These are phyloP conservation scores for Solanum dulcamara DNA, from an alignment of 257 asterid species.

Conservation along the genomic window DNA sequence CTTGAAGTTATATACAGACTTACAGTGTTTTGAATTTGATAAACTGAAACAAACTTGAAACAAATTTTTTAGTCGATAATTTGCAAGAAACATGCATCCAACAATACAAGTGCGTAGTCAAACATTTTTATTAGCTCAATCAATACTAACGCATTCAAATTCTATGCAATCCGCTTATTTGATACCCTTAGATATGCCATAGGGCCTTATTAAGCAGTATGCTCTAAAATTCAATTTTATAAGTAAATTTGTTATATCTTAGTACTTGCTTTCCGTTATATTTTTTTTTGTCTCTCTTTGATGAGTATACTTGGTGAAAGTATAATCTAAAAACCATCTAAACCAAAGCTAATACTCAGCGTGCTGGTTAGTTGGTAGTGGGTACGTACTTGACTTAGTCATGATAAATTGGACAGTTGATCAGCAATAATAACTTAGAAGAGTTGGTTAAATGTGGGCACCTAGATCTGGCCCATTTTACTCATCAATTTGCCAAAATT, in stretches of 20 bases:
- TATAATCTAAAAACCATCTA: not conserved
- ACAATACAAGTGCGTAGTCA: not conserved
- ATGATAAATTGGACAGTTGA: not conserved
- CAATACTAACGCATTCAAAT: no score
- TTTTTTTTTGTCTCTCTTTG: not conserved
- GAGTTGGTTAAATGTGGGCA: not conserved
- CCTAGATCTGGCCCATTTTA: not conserved
- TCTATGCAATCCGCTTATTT: not conserved
- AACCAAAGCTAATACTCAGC: not conserved
- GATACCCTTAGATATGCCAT: not conserved
- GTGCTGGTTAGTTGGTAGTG: not conserved
- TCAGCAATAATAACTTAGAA: not conserved
- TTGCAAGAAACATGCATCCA: not conserved
- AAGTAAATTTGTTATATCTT: not conserved
- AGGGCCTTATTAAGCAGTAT: not conserved
- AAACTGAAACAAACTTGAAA: not conserved
- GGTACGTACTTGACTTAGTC: not conserved
- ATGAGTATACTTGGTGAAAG: not conserved
- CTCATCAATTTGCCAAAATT: not conserved
- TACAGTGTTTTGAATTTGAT: not conserved
- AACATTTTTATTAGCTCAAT: no score
- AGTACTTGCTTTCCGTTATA: not conserved
- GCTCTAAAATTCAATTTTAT: not conserved
- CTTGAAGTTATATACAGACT: no score
- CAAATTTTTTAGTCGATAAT: not conserved